Base-by-base conservation (phyloP, 1,139 yeast species). In the Candida dubliniensis region DNA sequence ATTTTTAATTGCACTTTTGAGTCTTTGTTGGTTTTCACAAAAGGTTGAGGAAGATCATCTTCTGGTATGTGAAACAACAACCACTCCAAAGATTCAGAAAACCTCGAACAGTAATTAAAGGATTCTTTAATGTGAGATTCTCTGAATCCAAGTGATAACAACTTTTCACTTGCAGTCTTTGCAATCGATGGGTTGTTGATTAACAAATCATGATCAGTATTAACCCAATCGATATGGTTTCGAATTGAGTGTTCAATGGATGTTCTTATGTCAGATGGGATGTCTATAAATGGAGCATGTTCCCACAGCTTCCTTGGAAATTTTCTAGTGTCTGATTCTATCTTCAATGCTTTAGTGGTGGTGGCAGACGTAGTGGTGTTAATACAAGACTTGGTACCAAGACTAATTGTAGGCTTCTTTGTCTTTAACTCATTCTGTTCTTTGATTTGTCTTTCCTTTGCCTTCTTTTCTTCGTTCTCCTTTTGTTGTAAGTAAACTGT, bases 41-140 rank as follows among this genome's bases (percentile, higher is more conserved):
- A 77, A 41, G 76, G 61, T 14, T 63, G 57, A 0, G 99, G 99
- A 36, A 93, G 67, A 58, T 93, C 99, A 58, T 90, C 98, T 56
- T 91, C 97, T 0, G 98, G 98, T 2, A 91, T 77, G 57, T 91
- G 95, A 54, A 91, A 84, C 11, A 91, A 65, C 18, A 91, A 74
- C 88, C 96, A 93, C 42, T 93, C 95, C 31, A 88, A 65, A 1
- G 87, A 77, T 43, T 76, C 79, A 0, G 67, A 66, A 35, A 84
- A 82, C 0, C 75, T 58, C 1, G 63, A 53, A 2, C 89, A 77
- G 55, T 86, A 86, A 31, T 71, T 66, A 43, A 87, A 66, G 0
- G 97, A 82, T 56, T 93, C 98, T 4, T 68, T 65, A 1, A 86
- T 79, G 57, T 91, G 97, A 2, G 77, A 59, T 32, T 66, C 63